Base-by-base conservation (phyloP, 164 flowering plant genomes). In the Litsea cubeba region DNA sequence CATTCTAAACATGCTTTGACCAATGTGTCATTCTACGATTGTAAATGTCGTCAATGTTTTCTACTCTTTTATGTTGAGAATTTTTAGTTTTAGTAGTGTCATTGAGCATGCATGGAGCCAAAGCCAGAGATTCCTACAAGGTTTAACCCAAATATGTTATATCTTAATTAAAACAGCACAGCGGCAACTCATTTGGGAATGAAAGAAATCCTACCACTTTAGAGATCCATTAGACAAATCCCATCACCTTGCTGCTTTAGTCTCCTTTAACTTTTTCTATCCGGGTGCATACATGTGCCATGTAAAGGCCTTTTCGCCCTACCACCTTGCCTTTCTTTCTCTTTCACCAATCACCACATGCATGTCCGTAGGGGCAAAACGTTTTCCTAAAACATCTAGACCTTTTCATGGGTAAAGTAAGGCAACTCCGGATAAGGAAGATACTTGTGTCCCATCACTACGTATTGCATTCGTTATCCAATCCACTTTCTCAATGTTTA, bases 381-480 rank as follows among this genome's bases (percentile, higher is more conserved):
- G 65, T 20, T 63, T 63, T 12, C 25, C 28, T 24, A 25, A 54
- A 63, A 63, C 7, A 63, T 54, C n/a, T 12, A 54, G 17, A 54
- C 60, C 60, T 54, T 54, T 54, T 54, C 20, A 12, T 28, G 15
- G 46, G 5, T 2, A 26, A 30, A 26, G 14, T 54, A 67, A 67
- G 30, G 49, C 50, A 54, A 22, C 5, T 28, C n/a, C 32, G 66
- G 76, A 74, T 74, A 57, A 54, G 71, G 49, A 28, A 18, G 23
- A 15, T 15, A 26, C 40, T 20, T 8, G 22, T 50, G 71, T 74
- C 71, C 66, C 76, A 74, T 67, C 76, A 30, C 76, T 64, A 74
- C 76, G 65, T 67, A 66, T 74, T 67, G 40, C 64, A 20, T 74
- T 50, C 54, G n/a, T 63, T 63, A 22, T 63, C 65, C 26, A 5